These are phyloP conservation scores for Xylaria sp. DNA, from an alignment of 2,329 filamentous ascomycete species.

Conservation along the genomic window DNA sequence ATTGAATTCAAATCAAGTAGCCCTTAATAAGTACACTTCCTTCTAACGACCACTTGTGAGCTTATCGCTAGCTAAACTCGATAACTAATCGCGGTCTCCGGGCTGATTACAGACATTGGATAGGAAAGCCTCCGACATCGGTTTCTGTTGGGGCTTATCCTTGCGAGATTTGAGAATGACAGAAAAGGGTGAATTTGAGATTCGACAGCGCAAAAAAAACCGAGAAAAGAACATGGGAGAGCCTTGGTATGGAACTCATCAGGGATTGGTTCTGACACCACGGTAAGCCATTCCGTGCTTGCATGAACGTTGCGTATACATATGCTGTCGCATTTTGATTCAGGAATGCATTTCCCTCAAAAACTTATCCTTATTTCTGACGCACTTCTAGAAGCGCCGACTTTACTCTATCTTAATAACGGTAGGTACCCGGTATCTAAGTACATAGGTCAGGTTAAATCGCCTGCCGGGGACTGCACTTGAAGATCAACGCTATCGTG, in stretches of 20 bases:
- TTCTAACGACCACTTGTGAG: neutral
- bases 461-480: neutral
- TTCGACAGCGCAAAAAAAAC: constrained; percentile 10
- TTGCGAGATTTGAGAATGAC: neutral
- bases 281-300: constrained; percentile 27
- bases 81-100: neutral
- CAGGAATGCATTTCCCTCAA: constrained; percentile 1
- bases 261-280: constrained; percentile 5
- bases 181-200: constrained; percentile 29
- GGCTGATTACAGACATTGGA: neutral
- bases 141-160: constrained; percentile 2
- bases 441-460: neutral
- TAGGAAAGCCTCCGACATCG: constrained; percentile 23
- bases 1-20: constrained; percentile 20
- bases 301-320: constrained; percentile 7
- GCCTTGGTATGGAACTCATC: neutral
- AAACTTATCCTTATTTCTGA: no score
- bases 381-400: neutral
- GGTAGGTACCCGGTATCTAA: neutral
- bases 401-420: neutral
- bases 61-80: neutral
- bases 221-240: neutral
- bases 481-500: neutral
- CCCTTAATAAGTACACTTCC: neutral
- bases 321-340: constrained; percentile 5